Percentiles rank a stretch among this genome's conserved stretches.
Conservation (phyloP, 1,284 basidiomycete species). For the Fomitopsis pinicola region DNA sequence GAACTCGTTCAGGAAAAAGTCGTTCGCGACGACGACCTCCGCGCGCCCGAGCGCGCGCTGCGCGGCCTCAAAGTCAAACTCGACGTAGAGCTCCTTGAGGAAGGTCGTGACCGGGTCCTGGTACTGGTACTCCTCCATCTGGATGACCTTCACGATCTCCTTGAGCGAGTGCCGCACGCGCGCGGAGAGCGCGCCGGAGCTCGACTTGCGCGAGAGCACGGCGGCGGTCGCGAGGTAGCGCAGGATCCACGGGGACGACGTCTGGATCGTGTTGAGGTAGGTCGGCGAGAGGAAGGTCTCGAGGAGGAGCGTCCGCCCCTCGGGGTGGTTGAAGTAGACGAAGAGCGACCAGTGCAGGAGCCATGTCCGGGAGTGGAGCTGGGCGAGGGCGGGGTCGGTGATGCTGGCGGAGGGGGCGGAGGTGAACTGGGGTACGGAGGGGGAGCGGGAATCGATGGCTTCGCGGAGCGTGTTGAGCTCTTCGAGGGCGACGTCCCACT, state of each 20-base stretch:
- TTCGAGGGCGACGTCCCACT: constrained; percentile 91
- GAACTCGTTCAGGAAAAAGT: constrained; percentile 93
- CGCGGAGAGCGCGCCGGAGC: constrained; percentile 44
- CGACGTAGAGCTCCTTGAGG: constrained; percentile 89
- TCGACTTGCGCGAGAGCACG: constrained; percentile 80
- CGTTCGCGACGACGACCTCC: constrained; percentile 81
- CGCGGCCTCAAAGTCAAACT: constrained; percentile 90
- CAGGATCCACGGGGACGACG: constrained; percentile 91
- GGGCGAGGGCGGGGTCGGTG: constrained; percentile 60
- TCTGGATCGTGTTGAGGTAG: constrained; percentile 98
- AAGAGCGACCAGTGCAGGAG: constrained; percentile 98
- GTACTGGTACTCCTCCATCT: constrained; percentile 94
- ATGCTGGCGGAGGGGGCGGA: constrained; percentile 33
- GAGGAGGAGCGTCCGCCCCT: constrained; percentile 89
- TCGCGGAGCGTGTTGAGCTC: constrained; percentile 94
- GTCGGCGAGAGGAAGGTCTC: constrained; percentile 95
- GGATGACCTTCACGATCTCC: constrained; percentile 87
- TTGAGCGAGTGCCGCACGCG: constrained; percentile 81
- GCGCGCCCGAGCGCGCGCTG: constrained; percentile 80
- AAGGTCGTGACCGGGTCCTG: constrained; percentile 92
- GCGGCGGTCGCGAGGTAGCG: constrained; percentile 94
- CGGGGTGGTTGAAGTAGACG: constrained; percentile 96
- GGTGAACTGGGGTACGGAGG: constrained; percentile 42
- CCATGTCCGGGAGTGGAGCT: constrained; percentile 96
- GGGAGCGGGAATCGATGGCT: constrained; percentile 77